A percentile compares a stretch with the other conserved stretches of the same genome.
Evolutionary conservation across 1,284 basidiomycete genomes (phyloP).

Genomic region (Ganoderma leucocontextum): DNA sequence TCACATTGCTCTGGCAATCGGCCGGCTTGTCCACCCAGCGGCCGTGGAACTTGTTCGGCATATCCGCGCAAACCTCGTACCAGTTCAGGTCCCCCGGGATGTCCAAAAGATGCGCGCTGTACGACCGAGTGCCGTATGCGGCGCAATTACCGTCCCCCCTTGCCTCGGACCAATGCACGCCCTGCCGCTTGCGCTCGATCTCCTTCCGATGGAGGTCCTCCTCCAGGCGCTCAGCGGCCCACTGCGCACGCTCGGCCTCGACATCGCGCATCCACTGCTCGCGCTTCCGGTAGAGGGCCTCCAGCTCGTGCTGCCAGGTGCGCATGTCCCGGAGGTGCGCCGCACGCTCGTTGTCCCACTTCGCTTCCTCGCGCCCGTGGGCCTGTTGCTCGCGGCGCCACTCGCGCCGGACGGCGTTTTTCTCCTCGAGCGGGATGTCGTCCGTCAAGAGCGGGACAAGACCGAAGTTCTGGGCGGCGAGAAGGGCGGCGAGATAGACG

Average conservation of each 20-base stretch:
- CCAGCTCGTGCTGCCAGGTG: neutral
- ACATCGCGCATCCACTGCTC: conserved; percentile 11
- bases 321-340: conserved; percentile 14
- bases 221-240: conserved; percentile 11
- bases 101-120: conserved; percentile 27
- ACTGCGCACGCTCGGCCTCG: conserved; percentile 4
- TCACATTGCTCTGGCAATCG: conserved; percentile 28
- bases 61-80: conserved; percentile 31
- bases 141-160: conserved; percentile 25
- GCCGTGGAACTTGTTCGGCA: conserved; percentile 31
- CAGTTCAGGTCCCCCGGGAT: conserved; percentile 27
- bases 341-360: conserved; percentile 22
- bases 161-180: conserved; percentile 31
- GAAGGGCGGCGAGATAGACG: conserved; percentile 13
- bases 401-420: conserved; percentile 6
- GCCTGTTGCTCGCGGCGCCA: conserved; percentile 12
- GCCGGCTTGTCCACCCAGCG: conserved; percentile 25
- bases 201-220: conserved; percentile 28
- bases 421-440: conserved; percentile 13
- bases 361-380: conserved; percentile 6
- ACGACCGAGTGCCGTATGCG: conserved; percentile 30
- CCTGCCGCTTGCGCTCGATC: conserved; percentile 26
- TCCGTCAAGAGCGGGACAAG: conserved; percentile 8
- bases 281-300: conserved; percentile 8
- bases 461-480: conserved; percentile 20